Conservation (phyloP, 2,329 filamentous ascomycete genomes). For the Metarhizium robertsii region DNA sequence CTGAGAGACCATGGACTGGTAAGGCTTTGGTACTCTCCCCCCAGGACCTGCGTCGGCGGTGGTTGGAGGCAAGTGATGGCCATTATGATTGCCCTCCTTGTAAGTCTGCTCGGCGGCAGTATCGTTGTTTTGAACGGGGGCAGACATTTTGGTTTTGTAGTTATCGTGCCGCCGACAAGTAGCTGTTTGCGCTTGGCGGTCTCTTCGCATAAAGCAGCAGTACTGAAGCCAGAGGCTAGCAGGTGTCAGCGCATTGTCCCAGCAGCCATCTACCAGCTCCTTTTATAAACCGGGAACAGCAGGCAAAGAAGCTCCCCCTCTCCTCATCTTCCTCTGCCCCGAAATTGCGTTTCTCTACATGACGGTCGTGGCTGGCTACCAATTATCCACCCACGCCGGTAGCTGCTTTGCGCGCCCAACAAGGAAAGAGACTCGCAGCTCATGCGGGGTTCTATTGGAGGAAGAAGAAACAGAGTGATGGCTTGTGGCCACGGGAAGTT, state of each 20-base stretch:
- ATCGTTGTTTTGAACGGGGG: background rate
- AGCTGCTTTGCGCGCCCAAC: background rate
- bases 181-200: background rate
- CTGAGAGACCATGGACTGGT: conserved; percentile 26
- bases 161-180: background rate
- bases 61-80: background rate
- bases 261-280: background rate
- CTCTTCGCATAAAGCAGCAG: background rate
- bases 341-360: background rate
- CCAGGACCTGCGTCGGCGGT: background rate
- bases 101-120: conserved; percentile 2
- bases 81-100: conserved; percentile 4
- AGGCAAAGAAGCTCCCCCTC: background rate
- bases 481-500: background rate
- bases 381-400: background rate
- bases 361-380: background rate
- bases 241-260: background rate
- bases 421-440: background rate
- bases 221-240: background rate
- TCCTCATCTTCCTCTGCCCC: background rate
- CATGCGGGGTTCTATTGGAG: background rate
- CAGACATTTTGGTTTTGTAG: background rate
- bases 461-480: background rate
- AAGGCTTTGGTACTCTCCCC: conserved; percentile 11
- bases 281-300: background rate